Percentiles rank a stretch among this genome's conserved stretches.
Evolutionary conservation across 2,329 filamentous ascomycete genomes (phyloP).

Genomic region (Blastomyces parvus): DNA sequence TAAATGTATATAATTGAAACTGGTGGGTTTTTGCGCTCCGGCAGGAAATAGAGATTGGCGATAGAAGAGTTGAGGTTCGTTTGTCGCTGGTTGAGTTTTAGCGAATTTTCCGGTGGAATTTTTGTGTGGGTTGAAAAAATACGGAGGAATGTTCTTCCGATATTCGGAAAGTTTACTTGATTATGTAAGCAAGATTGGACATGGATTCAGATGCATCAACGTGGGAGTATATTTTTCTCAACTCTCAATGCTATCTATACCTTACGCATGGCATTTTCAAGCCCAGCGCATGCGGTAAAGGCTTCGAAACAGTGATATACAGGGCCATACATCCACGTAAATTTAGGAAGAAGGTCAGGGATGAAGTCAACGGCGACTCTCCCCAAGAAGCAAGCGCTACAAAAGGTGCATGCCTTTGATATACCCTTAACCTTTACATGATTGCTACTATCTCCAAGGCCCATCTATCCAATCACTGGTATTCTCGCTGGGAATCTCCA

Average conservation of each 20-base stretch:
- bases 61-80: neutral
- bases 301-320: neutral
- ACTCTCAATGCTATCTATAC: neutral
- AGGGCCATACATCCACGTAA: neutral
- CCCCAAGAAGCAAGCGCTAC: neutral
- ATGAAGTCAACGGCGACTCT: neutral
- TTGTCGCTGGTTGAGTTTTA: neutral
- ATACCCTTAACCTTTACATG: neutral
- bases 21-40: slow-evolving; percentile 28
- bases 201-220: neutral
- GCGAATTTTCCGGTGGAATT: neutral
- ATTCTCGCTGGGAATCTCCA: neutral
- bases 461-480: neutral
- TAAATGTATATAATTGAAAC: slow-evolving; percentile 11
- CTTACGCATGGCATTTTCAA: neutral
- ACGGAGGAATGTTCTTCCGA: neutral
- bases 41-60: slow-evolving; percentile 16
- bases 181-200: neutral
- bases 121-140: neutral
- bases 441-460: neutral
- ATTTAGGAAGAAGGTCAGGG: neutral
- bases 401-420: neutral
- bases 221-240: neutral
- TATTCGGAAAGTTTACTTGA: rapidly evolving
- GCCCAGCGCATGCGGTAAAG: neutral